These are phyloP conservation scores for Rubia balearica DNA, from an alignment of 305 asterid species.

Conservation along the genomic window DNA sequence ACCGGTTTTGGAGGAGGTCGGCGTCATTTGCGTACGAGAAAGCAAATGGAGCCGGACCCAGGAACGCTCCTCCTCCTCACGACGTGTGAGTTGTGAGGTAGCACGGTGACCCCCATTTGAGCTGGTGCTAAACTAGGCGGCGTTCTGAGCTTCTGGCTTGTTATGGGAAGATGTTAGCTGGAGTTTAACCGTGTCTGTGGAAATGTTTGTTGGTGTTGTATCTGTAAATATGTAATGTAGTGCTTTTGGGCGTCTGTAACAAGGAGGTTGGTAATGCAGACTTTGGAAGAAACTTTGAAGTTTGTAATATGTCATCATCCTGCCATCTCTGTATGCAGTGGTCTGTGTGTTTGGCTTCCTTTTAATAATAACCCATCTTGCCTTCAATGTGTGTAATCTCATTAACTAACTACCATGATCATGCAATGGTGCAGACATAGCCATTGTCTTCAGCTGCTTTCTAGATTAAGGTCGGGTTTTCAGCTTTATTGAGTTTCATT, in stretches of 20 bases:
- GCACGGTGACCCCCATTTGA: slow-evolving; percentile 5
- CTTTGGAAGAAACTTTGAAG: slow-evolving; percentile 4
- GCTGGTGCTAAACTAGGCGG: slow-evolving; percentile 14
- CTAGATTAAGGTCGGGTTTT: no score
- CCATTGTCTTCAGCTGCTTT: no score
- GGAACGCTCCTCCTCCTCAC: slow-evolving; percentile 87
- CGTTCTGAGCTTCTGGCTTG: slow-evolving; percentile 9
- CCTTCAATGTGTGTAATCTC: not conserved
- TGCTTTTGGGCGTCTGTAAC: not conserved
- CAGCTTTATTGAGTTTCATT: no score
- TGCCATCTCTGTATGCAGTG: not conserved
- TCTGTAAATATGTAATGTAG: slow-evolving; percentile 10
- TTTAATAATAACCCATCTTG: not conserved
- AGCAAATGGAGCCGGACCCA: slow-evolving; percentile 68
- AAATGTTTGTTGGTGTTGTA: not conserved
- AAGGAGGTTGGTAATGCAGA: slow-evolving; percentile 12
- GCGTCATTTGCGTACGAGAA: slow-evolving; percentile 66
- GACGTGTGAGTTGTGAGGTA: slow-evolving; percentile 50
- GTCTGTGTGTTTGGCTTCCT: not conserved
- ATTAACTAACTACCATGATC: no score
- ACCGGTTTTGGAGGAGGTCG: slow-evolving; percentile 61
- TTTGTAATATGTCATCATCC: slow-evolving; percentile 8
- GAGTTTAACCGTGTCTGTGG: not conserved
- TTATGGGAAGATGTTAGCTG: not conserved
- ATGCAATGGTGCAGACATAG: no score